Percentiles rank a stretch among this genome's conserved stretches.
Evolutionary conservation across 1,139 yeast genomes (phyloP).

Genomic region (Geotrichum candidum): DNA sequence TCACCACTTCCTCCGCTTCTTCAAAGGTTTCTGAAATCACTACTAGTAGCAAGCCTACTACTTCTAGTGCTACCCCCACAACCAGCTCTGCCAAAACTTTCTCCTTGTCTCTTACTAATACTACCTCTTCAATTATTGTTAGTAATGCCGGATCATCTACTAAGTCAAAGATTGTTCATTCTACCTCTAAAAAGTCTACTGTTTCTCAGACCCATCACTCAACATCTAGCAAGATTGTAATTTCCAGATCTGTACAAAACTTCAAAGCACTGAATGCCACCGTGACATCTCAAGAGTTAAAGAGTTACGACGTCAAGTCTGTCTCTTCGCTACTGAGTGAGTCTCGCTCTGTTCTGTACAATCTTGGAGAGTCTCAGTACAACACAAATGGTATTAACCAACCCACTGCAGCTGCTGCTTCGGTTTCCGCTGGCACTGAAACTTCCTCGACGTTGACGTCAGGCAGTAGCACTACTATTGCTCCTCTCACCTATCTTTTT

Average conservation of each 20-base stretch:
- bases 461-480: not conserved
- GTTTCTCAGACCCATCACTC: not conserved
- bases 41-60: constrained; percentile 3
- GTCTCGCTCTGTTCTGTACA: constrained; percentile 26
- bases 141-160: not conserved
- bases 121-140: not conserved
- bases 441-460: not conserved
- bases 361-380: constrained; percentile 18
- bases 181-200: not conserved
- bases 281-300: not conserved
- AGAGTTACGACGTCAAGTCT: not conserved
- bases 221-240: not conserved
- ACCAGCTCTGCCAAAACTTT: not conserved
- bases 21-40: not conserved
- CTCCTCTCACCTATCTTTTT: not conserved
- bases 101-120: not conserved
- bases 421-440: not conserved
- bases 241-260: not conserved
- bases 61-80: not conserved
- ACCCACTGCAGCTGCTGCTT: not conserved
- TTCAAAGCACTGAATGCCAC: not conserved
- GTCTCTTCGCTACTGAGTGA: constrained; percentile 21
- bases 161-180: not conserved
- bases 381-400: not conserved
- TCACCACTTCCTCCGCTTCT: not conserved